These are phyloP conservation scores for Novakomyces olei DNA, from an alignment of 805 yeast species.

Conservation along the genomic window DNA sequence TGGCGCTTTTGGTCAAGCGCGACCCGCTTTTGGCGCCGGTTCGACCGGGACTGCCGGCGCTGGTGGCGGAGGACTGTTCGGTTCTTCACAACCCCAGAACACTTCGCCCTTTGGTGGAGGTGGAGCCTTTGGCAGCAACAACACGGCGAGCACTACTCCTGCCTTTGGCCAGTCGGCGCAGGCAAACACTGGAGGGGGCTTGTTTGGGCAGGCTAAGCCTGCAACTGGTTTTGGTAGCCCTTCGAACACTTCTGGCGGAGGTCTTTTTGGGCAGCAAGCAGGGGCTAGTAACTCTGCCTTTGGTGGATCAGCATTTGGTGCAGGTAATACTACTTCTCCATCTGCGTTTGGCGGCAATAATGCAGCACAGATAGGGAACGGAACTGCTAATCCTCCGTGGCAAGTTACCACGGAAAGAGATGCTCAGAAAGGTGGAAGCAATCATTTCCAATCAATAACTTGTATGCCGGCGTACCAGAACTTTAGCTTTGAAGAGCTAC, in stretches of 20 bases:
- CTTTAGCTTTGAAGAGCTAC: conserved; percentile 67
- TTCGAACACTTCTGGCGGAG: conserved; percentile 10
- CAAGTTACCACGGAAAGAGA: conserved; percentile 45
- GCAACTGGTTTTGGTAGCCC: conserved; percentile 11
- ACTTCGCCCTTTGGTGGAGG: conserved; percentile 8
- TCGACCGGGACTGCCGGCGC: conserved; percentile 4
- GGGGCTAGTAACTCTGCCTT: conserved; percentile 10
- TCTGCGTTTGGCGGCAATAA: not conserved
- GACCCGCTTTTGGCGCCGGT: conserved; percentile 8
- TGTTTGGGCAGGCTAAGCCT: conserved; percentile 9
- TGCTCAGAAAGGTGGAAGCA: conserved; percentile 27
- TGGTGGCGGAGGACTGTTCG: conserved; percentile 9
- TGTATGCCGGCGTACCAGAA: conserved; percentile 80
- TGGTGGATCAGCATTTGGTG: conserved; percentile 9
- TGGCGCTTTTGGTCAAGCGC: not conserved
- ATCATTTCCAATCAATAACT: conserved; percentile 48
- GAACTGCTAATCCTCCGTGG: conserved; percentile 6
- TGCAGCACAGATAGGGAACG: conserved; percentile 2
- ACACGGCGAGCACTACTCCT: conserved; percentile 5
- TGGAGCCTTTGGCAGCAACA: conserved; percentile 9
- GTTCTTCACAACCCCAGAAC: conserved; percentile 4
- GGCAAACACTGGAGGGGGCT: conserved; percentile 6
- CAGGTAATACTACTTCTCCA: too few species aligned
- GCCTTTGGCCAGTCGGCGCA: conserved; percentile 9
- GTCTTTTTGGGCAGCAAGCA: conserved; percentile 7